Percentiles rank a stretch among this genome's conserved stretches.
Conservation (phyloP, 2,329 filamentous ascomycete genomes). For the Elsinoe ampelina region DNA sequence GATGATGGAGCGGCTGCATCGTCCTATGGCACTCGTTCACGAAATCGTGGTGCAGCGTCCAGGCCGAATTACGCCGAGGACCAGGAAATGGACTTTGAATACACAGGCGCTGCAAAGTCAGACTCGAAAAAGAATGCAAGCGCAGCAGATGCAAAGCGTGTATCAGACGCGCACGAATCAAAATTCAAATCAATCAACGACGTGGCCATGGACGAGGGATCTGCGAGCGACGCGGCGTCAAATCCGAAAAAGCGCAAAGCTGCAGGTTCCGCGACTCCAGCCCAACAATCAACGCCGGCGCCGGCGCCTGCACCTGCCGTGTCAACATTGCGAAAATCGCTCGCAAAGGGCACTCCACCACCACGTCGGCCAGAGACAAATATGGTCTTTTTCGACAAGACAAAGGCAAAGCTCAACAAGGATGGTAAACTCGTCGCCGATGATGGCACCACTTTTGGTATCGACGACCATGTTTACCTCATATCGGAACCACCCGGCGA, state of each 20-base stretch:
- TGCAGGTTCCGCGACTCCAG: slow-evolving; percentile 32
- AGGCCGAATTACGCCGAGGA: slow-evolving; percentile 90
- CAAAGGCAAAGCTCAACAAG: slow-evolving; percentile 54
- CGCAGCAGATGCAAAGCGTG: slow-evolving; percentile 26
- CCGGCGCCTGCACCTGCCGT: slow-evolving; percentile 17
- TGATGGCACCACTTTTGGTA: slow-evolving; percentile 71
- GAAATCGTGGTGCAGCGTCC: slow-evolving; percentile 70
- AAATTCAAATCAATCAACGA: slow-evolving; percentile 16
- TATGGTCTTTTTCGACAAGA: slow-evolving; percentile 78
- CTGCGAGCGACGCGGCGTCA: slow-evolving; percentile 36
- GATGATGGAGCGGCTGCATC: slow-evolving; percentile 36
- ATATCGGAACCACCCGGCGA: slow-evolving; percentile 96
- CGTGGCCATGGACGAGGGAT: slow-evolving; percentile 24
- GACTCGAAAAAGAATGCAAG: slow-evolving; percentile 40
- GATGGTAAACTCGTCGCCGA: slow-evolving; percentile 77
- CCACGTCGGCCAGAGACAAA: slow-evolving; percentile 57
- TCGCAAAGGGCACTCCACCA: slow-evolving; percentile 32
- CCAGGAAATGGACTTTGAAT: slow-evolving; percentile 81
- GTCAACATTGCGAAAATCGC: slow-evolving; percentile 22
- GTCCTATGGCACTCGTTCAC: slow-evolving; percentile 85
- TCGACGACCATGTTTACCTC: slow-evolving; percentile 89
- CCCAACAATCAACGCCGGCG: slow-evolving; percentile 20
- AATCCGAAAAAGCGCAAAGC: slow-evolving; percentile 77
- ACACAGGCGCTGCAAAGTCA: slow-evolving; percentile 45
- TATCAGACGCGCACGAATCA: slow-evolving; percentile 18